Base-by-base conservation (phyloP, 768 basidiomycete genomes). In the Leucogyrophana mollusca region DNA sequence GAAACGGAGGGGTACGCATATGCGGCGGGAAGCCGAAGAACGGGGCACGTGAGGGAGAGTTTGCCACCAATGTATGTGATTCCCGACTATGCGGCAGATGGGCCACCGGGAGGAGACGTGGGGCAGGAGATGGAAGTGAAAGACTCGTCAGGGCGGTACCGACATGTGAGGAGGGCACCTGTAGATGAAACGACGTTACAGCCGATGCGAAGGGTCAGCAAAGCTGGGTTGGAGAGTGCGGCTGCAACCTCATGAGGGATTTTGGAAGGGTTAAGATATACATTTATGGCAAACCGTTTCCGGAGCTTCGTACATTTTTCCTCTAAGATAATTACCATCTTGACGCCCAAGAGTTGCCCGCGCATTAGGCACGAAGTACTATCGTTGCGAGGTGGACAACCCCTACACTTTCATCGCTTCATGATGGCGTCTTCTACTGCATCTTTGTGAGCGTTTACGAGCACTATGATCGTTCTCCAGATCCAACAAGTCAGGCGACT, bases 91-190 rank as follows among this genome's bases (percentile, higher is more conserved):
- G 65, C 65, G 9, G 68, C 68, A 0, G 43, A 45, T n/a, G 45
- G 32, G 1, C 43, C 53, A n/a, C 39, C 23, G 45, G 56, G 63
- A 4, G 73, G 72, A 38, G 56, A 63, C 22, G 69, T 83, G 22
- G 87, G 85, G 27, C 85, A 91, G 70, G 90, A 95, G 69, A 75
- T 87, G 77, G 94, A 96, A 71, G 83, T 96, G 46, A 87, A 86
- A 62, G 93, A 95, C 61, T 77, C 79, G 11, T 77, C 74, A 52
- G 94, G 94, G 42, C 78, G 93, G 46, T 95, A 94, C 69, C 71
- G 91, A 37, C 94, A 94, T 68, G 85, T 87, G 45, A 76, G 93
- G 52, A 76, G 85, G 35, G 90, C 91, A 22, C 93, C 94, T 2
- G 92, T 94, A 21, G 79, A 94, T 59, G 87, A 90, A 66, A 85